A percentile compares a stretch with the other conserved stretches of the same genome.
Conservation (phyloP, 2,329 filamentous ascomycete genomes). For the Neofusicoccum umdonicola region DNA sequence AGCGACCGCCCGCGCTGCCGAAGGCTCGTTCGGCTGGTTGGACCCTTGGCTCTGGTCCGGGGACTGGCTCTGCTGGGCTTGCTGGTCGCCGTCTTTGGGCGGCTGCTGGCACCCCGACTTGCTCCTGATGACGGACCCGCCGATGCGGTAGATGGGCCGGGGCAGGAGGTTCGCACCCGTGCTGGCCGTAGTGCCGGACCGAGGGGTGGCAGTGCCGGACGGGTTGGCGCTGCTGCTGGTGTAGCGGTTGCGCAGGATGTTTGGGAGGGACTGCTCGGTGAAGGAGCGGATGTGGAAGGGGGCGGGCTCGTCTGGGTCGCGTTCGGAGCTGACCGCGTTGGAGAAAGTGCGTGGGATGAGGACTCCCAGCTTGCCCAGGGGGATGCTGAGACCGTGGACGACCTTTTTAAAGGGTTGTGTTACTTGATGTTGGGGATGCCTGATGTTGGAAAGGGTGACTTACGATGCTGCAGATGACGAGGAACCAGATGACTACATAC, state of each 20-base stretch:
- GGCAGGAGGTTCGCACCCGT: conserved; percentile 27
- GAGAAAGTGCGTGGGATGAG: conserved; percentile 65
- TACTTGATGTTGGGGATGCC: no score
- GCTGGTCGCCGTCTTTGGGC: background rate
- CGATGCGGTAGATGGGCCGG: conserved; percentile 33
- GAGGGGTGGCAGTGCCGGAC: background rate
- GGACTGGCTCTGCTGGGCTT: background rate
- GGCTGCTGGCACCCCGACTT: conserved; percentile 8
- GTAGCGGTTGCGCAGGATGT: conserved; percentile 26
- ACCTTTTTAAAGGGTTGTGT: background rate
- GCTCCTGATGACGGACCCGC: conserved; percentile 32
- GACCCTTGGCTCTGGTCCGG: background rate
- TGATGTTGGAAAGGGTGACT: conserved; percentile 33
- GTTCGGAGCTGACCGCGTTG: conserved; percentile 36
- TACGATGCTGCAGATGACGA: conserved; percentile 79
- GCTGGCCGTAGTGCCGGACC: conserved; percentile 15
- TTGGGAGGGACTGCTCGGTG: conserved; percentile 25
- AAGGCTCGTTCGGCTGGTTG: background rate
- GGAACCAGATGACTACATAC: conserved; percentile 78
- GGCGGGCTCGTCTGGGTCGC: conserved; percentile 24
- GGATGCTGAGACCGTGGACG: conserved; percentile 79
- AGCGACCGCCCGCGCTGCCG: background rate
- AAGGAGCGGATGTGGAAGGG: conserved; percentile 32
- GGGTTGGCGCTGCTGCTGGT: conserved; percentile 18
- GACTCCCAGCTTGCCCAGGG: conserved; percentile 64